Evolutionary conservation across 352 stramenopile genomes (phyloP).

Genomic region (Peronospora belbahrii): DNA sequence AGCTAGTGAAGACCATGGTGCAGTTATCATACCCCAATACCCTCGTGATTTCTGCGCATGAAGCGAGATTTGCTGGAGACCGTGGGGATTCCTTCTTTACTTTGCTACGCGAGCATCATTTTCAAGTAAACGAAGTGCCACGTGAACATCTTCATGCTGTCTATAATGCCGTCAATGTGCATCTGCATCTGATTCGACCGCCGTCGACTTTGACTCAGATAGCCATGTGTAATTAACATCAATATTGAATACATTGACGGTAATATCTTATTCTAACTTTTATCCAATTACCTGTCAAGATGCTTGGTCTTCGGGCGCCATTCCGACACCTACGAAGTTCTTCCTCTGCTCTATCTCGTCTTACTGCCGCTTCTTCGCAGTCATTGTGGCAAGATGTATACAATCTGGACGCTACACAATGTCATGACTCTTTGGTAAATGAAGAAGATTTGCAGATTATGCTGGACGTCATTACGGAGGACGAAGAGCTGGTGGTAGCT

Average conservation of each 20-base stretch:
- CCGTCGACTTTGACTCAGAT: neutral
- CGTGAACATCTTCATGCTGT: slow-evolving; percentile 27
- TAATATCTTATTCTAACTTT: neutral
- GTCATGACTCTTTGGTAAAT: slow-evolving; percentile 44
- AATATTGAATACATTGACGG: neutral
- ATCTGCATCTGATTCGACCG: slow-evolving; percentile 35
- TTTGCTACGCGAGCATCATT: slow-evolving; percentile 19
- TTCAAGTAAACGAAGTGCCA: slow-evolving; percentile 27
- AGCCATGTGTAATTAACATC: neutral
- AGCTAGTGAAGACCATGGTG: slow-evolving; percentile 37
- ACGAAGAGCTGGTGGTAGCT: slow-evolving; percentile 62
- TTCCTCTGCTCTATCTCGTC: neutral
- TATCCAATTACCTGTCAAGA: slow-evolving; percentile 1
- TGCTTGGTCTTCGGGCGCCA: slow-evolving; percentile 3
- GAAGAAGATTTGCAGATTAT: slow-evolving; percentile 57
- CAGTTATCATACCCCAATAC: slow-evolving; percentile 28
- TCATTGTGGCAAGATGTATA: slow-evolving; percentile 28
- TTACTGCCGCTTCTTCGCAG: neutral
- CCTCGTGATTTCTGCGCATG: slow-evolving; percentile 37
- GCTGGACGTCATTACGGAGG: slow-evolving; percentile 60
- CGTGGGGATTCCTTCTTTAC: slow-evolving; percentile 43
- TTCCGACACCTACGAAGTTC: slow-evolving; percentile 5
- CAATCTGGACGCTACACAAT: slow-evolving; percentile 54
- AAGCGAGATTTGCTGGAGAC: slow-evolving; percentile 50
- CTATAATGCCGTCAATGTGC: slow-evolving; percentile 39